Conservation (phyloP, 306 rosid species). For the Quercus ilex region DNA sequence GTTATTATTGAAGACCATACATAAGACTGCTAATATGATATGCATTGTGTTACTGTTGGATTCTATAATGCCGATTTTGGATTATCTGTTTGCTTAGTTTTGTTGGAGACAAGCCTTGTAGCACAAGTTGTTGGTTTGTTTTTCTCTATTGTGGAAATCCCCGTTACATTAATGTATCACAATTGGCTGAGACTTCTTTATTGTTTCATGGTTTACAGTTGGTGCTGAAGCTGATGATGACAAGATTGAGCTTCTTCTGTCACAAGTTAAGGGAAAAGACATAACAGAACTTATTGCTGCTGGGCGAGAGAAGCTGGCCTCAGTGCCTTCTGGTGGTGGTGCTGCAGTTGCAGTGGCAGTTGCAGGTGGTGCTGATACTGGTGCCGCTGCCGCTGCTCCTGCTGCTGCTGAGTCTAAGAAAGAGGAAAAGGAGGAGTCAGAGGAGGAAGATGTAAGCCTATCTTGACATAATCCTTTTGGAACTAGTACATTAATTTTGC, state of each 20-base stretch:
- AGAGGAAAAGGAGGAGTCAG: constrained; percentile 64
- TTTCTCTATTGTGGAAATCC: too few relatives aligned
- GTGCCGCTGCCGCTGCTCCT: constrained; percentile 35
- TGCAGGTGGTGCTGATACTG: constrained; percentile 31
- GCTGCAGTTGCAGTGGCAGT: constrained; percentile 34
- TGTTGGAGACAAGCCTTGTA: too few relatives aligned
- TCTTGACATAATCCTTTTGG: not conserved
- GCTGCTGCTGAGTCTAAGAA: constrained; percentile 69
- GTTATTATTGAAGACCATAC: too few relatives aligned
- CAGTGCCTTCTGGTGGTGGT: constrained; percentile 67
- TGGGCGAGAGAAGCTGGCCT: constrained; percentile 70
- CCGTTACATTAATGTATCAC: too few relatives aligned
- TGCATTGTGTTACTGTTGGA: too few relatives aligned
- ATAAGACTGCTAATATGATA: too few relatives aligned
- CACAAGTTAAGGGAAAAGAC: constrained; percentile 64
- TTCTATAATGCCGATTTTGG: too few relatives aligned
- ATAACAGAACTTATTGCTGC: constrained; percentile 66
- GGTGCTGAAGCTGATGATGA: constrained; percentile 65
- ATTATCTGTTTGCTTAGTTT: too few relatives aligned
- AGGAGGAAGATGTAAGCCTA: constrained; percentile 70
- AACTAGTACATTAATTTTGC: not conserved
- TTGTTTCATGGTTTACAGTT: constrained; percentile 32
- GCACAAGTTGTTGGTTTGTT: too few relatives aligned
- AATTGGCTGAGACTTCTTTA: not conserved
- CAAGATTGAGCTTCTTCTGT: constrained; percentile 44